Percentiles rank a stretch among this genome's conserved stretches.
Conservation (phyloP, 495 filamentous ascomycete species). For the Podospora pseudopauciseta region DNA sequence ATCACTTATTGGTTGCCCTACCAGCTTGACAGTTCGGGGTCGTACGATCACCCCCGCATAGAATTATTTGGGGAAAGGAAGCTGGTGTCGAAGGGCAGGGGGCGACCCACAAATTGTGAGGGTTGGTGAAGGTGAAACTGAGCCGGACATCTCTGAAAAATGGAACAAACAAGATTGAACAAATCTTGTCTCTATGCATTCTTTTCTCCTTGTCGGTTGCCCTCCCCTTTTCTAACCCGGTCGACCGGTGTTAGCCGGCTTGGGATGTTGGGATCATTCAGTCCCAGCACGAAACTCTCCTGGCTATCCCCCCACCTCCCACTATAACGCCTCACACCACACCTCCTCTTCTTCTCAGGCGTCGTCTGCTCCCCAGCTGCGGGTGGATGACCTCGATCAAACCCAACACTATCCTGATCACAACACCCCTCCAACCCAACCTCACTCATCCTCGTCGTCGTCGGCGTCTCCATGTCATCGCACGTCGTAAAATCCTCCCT, state of each 20-base stretch:
- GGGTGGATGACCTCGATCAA: not conserved
- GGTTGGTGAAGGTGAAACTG: not conserved
- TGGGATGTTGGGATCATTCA: slow-evolving; percentile 31
- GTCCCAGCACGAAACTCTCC: slow-evolving; percentile 29
- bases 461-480: slow-evolving; percentile 12
- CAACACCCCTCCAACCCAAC: slow-evolving; percentile 28
- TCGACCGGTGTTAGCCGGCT: slow-evolving; percentile 29
- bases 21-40: not conserved
- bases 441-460: slow-evolving; percentile 22
- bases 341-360: slow-evolving; percentile 9
- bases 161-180: not conserved
- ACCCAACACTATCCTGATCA: slow-evolving; percentile 22
- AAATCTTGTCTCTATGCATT: not conserved
- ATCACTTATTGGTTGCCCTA: not conserved
- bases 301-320: slow-evolving; percentile 25
- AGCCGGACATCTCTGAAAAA: not conserved
- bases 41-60: not conserved
- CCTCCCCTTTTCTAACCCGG: slow-evolving; percentile 10
- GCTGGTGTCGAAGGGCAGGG: not conserved
- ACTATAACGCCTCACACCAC: slow-evolving; percentile 7
- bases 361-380: slow-evolving; percentile 9
- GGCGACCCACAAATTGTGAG: not conserved
- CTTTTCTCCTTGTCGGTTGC: not conserved
- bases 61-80: not conserved
- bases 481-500: slow-evolving; percentile 4